phyloP scores from a whole-genome alignment of 1,284 basidiomycete genomes.

The Ceratobasidium sp. region DNA sequence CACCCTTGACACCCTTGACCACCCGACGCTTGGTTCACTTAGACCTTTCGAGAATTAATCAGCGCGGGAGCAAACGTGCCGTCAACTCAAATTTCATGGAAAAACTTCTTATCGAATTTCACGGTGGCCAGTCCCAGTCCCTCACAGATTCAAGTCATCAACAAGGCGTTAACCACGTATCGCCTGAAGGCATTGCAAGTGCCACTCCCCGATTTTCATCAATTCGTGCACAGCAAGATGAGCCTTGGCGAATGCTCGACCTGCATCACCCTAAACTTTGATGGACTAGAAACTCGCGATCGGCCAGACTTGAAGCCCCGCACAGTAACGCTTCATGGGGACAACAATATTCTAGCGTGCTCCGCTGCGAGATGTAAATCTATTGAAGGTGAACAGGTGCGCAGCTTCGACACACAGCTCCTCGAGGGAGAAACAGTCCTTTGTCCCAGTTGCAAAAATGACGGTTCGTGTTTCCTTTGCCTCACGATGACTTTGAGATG shows the following conservation, averaged over 20 bases:
- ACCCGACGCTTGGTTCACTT: background rate
- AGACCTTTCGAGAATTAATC: background rate
- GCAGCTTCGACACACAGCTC: background rate
- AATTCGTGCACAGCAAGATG: background rate
- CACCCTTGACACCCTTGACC: background rate
- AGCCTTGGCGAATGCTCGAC: background rate
- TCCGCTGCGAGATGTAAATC: background rate
- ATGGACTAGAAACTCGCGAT: slow-evolving; percentile 6
- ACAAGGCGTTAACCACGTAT: background rate
- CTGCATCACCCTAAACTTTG: background rate
- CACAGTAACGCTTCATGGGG: background rate
- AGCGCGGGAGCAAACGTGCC: background rate
- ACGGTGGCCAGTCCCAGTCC: background rate
- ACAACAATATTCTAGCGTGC: background rate
- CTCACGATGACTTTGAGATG: background rate
- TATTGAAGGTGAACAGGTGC: background rate
- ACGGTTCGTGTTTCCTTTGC: background rate
- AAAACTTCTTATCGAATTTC: background rate
- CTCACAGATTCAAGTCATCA: background rate
- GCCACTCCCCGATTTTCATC: background rate
- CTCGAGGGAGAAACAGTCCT: background rate
- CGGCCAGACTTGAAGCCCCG: background rate
- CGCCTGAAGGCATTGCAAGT: background rate
- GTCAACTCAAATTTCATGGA: background rate
- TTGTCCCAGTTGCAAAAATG: background rate